phyloP scores from a whole-genome alignment of 2,329 filamentous ascomycete genomes.

The Talaromyces sp. region DNA sequence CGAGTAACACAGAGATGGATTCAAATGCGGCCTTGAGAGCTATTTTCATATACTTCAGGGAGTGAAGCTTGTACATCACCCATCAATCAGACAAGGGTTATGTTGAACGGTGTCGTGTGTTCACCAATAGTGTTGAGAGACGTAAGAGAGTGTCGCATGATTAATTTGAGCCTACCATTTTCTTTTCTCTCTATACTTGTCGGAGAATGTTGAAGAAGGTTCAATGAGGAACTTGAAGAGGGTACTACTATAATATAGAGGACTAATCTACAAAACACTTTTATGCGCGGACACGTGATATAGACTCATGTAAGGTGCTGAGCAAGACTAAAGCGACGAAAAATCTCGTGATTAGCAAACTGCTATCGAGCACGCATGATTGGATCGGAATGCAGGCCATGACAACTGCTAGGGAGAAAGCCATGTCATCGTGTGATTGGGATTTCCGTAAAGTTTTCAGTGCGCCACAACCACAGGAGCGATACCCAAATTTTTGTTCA shows the following conservation, averaged over 20 bases:
- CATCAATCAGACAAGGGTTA: background rate
- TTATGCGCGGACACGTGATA: background rate
- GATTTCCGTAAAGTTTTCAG: background rate
- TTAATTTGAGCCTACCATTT: background rate
- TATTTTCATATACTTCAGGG: background rate
- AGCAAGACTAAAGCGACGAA: background rate
- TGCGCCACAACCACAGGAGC: background rate
- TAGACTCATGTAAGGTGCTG: background rate
- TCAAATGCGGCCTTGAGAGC: background rate
- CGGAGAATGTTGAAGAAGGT: background rate
- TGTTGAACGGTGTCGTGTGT: background rate
- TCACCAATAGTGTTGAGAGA: background rate
- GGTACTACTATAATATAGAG: background rate
- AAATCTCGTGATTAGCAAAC: background rate
- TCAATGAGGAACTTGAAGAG: background rate
- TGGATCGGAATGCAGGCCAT: background rate
- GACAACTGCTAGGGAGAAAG: background rate
- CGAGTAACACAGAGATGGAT: background rate
- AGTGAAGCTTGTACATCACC: background rate
- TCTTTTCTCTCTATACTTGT: background rate
- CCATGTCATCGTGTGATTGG: background rate
- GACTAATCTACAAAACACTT: background rate
- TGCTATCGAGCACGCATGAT: background rate
- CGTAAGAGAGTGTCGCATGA: background rate
- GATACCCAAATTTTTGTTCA: background rate